Evolutionary conservation across 768 basidiomycete species (phyloP).

Genomic region (Pleurotus eryngii): DNA sequence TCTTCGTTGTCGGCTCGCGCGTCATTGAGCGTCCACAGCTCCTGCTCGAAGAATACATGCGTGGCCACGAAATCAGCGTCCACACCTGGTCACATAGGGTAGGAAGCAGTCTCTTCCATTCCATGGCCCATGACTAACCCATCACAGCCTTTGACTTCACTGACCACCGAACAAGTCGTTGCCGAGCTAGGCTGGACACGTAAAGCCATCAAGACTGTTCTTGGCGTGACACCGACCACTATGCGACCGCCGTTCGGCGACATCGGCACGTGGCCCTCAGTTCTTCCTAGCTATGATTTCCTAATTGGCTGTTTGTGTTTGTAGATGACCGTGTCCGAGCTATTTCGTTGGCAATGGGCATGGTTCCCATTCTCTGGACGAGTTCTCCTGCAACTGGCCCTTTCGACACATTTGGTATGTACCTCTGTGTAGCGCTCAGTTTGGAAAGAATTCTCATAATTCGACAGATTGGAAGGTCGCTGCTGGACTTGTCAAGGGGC

Average conservation of each 20-base stretch:
- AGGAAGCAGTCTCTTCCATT: conserved; percentile 11
- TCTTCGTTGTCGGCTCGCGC: conserved; percentile 79
- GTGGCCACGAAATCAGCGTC: conserved; percentile 76
- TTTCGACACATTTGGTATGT: conserved; percentile 73
- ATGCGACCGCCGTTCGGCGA: conserved; percentile 86
- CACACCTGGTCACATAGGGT: conserved; percentile 91
- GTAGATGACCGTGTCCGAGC: conserved; percentile 90
- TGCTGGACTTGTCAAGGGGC: conserved; percentile 66
- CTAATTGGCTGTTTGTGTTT: not conserved
- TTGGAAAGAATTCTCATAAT: not conserved
- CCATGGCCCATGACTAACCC: not conserved
- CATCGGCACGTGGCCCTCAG: conserved; percentile 43
- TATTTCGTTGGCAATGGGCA: conserved; percentile 86
- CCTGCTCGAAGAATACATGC: conserved; percentile 77
- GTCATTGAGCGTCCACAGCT: conserved; percentile 74
- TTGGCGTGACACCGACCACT: conserved; percentile 73
- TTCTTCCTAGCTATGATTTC: not conserved
- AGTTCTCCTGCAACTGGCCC: conserved; percentile 45
- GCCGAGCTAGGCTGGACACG: conserved; percentile 94
- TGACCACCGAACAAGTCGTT: conserved; percentile 82
- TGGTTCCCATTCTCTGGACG: conserved; percentile 92
- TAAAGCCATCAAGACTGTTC: conserved; percentile 71
- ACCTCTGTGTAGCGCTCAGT: not conserved
- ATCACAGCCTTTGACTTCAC: conserved; percentile 54
- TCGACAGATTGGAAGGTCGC: conserved; percentile 81